Base-by-base conservation (phyloP, 192 early-diverging fungal species). In the Backusella westeae region DNA sequence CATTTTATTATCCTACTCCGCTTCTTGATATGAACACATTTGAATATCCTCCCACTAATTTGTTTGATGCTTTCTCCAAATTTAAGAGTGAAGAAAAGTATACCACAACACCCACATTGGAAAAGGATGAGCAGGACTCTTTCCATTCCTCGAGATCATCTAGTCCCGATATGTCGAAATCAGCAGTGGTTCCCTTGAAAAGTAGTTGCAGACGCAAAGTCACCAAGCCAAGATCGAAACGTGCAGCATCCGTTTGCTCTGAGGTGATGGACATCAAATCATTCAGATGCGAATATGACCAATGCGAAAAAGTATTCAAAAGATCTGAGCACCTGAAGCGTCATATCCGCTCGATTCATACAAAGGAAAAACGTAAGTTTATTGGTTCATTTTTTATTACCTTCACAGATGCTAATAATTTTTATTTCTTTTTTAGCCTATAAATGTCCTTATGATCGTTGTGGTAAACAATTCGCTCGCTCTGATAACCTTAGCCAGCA, bases 241-340 rank as follows among this genome's bases (percentile, higher is more conserved):
- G 67, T 34, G 67, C 29, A 68, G 34, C 23, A 72, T 36, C 34
- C 8, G 14, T 29, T 4, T 12, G 26, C 56, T 63, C 23, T 19
- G 67, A 35, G 15, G 12, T n/a, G 14, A 36, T 35, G 29, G 67
- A 68, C 36, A 36, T n/a, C 17, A 68, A 34, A 34, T 34, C 67
- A 21, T 88, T 89, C 66, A 86, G 83, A 9, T 89, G 87, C 69
- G 82, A 74, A 34, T 83, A 84, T 75, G 81, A 81, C 17, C 84
- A 85, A n/a, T 89, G 88, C 75, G 88, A 87, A 26, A 85, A 85
- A 78, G 68, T 87, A 36, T 89, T 89, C 63, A 87, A 87, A 76
- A 66, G 88, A 65, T 87, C 88, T 1, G 88, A 89, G 46, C 88
- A 89, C 76, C 78, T 89, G 36, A 89, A 89, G 78, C 76, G 88